Conservation (phyloP, 768 basidiomycete species). For the Lentinula edodes region DNA sequence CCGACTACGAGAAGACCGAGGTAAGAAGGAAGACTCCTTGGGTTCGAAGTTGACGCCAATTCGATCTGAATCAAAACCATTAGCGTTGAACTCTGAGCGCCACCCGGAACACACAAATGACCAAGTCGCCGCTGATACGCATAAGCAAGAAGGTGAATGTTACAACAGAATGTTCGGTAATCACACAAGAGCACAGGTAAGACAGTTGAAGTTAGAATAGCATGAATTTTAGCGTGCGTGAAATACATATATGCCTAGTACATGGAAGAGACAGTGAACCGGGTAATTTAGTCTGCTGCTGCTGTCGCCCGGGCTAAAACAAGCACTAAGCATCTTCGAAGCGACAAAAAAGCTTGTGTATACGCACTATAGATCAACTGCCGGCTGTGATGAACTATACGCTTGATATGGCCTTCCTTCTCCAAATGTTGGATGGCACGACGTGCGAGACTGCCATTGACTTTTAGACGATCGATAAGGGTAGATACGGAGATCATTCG, state of each 20-base stretch:
- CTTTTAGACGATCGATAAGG: constrained; percentile 96
- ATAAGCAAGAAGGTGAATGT: no score
- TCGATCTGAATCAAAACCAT: no score
- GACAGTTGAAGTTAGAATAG: neutral
- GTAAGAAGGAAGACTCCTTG: no score
- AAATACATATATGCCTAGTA: constrained; percentile 13
- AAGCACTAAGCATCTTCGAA: neutral
- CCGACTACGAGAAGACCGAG: no score
- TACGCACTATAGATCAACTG: constrained; percentile 95
- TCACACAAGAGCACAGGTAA: neutral
- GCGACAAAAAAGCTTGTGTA: neutral
- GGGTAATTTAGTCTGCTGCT: constrained; percentile 34
- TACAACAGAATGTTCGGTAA: neutral
- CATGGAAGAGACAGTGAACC: constrained; percentile 17
- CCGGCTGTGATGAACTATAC: constrained; percentile 90
- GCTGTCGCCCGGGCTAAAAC: constrained; percentile 44
- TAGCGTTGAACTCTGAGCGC: neutral
- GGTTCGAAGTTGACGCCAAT: no score
- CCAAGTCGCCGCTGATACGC: no score
- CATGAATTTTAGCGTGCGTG: constrained; percentile 5
- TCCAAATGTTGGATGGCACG: constrained; percentile 87
- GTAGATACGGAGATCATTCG: constrained; percentile 97
- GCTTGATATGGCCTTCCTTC: constrained; percentile 92
- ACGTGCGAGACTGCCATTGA: constrained; percentile 93
- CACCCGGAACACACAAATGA: no score